A percentile compares a stretch with the other conserved stretches of the same genome.
These are phyloP conservation scores for Niebla homalea DNA, from an alignment of 495 filamentous ascomycete species.

Conservation along the genomic window DNA sequence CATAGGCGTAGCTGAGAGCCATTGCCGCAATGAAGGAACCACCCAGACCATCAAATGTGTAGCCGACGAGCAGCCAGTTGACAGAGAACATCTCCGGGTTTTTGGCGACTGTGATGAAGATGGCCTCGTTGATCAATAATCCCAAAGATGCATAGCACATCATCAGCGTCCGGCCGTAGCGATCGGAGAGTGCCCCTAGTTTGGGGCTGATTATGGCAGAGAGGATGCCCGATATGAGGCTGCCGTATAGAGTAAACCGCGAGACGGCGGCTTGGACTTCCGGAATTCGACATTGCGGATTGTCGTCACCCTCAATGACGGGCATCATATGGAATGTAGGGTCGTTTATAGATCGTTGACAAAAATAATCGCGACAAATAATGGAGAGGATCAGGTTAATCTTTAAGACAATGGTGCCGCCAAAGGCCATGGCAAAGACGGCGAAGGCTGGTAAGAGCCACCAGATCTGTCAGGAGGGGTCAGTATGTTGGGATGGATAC, in stretches of 20 bases:
- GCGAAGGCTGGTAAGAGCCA: conserved; percentile 73
- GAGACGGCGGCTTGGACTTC: conserved; percentile 64
- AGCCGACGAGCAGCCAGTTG: conserved; percentile 60
- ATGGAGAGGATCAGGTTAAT: conserved; percentile 69
- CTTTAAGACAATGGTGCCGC: conserved; percentile 65
- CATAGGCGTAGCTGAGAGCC: conserved; percentile 73
- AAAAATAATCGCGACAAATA: conserved; percentile 66
- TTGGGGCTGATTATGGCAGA: conserved; percentile 67
- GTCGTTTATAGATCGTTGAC: conserved; percentile 41
- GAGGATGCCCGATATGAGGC: conserved; percentile 55
- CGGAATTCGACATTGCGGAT: conserved; percentile 54
- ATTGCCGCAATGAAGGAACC: conserved; percentile 77
- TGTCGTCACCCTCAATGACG: conserved; percentile 50
- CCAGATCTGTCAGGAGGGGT: conserved; percentile 44
- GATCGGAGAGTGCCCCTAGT: conserved; percentile 75
- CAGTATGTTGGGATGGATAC: background rate
- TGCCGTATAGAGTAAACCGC: conserved; percentile 60
- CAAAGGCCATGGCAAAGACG: conserved; percentile 69
- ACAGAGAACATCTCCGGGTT: conserved; percentile 59
- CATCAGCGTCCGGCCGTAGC: conserved; percentile 64
- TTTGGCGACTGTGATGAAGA: conserved; percentile 62
- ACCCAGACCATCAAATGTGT: conserved; percentile 62
- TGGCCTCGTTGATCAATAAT: conserved; percentile 51
- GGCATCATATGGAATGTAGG: conserved; percentile 49
- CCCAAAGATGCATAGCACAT: conserved; percentile 56